Evolutionary conservation across 768 basidiomycete species (phyloP).

Genomic region (Pisolithus orientalis): DNA sequence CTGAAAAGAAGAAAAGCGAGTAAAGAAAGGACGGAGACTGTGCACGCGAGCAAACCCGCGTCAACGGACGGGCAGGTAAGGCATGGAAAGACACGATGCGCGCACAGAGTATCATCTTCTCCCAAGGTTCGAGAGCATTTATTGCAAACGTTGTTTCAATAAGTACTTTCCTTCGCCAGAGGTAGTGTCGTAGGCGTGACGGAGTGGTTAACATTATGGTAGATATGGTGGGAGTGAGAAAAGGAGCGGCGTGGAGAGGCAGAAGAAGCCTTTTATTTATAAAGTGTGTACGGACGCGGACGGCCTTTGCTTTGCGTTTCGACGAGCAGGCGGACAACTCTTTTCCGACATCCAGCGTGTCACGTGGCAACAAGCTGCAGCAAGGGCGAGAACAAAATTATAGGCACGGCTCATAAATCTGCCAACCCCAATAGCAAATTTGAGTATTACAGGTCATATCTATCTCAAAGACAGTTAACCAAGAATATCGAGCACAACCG

Average conservation of each 20-base stretch:
- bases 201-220: constrained; percentile 8
- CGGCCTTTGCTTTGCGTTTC: too few relatives aligned
- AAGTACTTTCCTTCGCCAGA: constrained; percentile 52
- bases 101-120: constrained; percentile 56
- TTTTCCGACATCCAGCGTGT: too few relatives aligned
- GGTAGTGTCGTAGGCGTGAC: constrained; percentile 21
- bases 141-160: constrained; percentile 57
- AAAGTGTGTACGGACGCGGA: too few relatives aligned
- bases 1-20: constrained; percentile 41
- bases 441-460: too few relatives aligned
- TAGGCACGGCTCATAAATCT: too few relatives aligned
- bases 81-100: constrained; percentile 6
- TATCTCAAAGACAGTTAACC: not conserved
- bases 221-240: not conserved
- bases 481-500: not conserved
- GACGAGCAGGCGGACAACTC: too few relatives aligned
- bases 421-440: too few relatives aligned
- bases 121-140: constrained; percentile 62
- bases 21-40: constrained; percentile 37
- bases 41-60: not conserved
- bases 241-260: not conserved
- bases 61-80: not conserved
- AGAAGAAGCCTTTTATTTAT: not conserved
- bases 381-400: too few relatives aligned
- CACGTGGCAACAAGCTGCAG: too few relatives aligned